Evolutionary conservation across 805 yeast genomes (phyloP), one percentile per base, ranked within the genome.

Genomic region (Teunomyces atbi): DNA sequence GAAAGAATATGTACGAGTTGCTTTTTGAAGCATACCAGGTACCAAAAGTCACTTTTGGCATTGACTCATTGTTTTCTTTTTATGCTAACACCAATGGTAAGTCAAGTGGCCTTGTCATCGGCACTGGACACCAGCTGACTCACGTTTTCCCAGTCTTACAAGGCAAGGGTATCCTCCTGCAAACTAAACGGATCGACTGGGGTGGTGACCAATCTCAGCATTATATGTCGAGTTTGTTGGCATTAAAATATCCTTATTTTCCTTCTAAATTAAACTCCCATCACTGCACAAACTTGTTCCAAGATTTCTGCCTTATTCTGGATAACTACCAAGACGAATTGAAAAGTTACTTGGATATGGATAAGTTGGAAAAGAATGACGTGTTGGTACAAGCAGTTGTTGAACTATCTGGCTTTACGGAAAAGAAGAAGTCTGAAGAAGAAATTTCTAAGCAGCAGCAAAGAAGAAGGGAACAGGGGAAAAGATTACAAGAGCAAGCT

Each of bases 401-500:
- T 5, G 77, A 72, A 28, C 82, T 86, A 46, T 76, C 81, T 1
- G 87, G 79, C 49, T 76, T 80, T 2, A 73, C 79, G 6, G 83
- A 79, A 44, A 81, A 79, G 37, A 88, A 84, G 60, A 91, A 91
- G 60, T 70, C 89, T 0, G 94, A 85, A 49, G 96, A 89, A 63
- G 97, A 92, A 61, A 65, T 91, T 20, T 82, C 79, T 16, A 64
- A 77, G 20, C 90, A 87, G 52, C 84, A 91, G 1, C 92, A 86
- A 53, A 83, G 85, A 60, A 77, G 96, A 49, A 78, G 79, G 56
- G 97, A 90, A 60, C 86, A 86, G 51, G 97, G 97, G 6, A 79
- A 84, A 52, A 76, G 96, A 53, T 73, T 95, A 50, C 98, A 94
- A 66, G 96, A 89, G 58, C 97, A 90, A 65, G 97, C 97, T 0